phyloP scores from a whole-genome alignment of 768 basidiomycete genomes.

The Amanita pallidorosea region DNA sequence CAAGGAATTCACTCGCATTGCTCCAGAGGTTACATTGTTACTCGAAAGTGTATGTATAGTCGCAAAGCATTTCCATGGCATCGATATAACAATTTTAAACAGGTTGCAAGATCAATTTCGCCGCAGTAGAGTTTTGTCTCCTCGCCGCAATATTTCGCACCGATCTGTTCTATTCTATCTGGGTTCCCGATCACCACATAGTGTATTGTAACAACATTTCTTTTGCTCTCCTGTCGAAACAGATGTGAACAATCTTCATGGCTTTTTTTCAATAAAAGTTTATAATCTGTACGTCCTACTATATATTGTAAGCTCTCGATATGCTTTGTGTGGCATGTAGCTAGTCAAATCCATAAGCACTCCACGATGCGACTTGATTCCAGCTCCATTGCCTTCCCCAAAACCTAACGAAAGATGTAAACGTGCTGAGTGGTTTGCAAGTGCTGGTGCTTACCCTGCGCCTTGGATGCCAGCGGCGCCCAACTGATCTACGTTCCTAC shows the following conservation, averaged over 20 bases:
- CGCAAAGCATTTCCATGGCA: conserved; percentile 4
- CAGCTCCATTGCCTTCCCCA: conserved; percentile 22
- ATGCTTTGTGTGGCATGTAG: conserved; percentile 3
- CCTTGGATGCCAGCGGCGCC: conserved; percentile 69
- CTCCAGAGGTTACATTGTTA: conserved; percentile 77
- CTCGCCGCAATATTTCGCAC: conserved; percentile 71
- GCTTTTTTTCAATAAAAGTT: conserved; percentile 3
- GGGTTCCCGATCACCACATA: conserved; percentile 55
- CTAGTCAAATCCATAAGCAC: conserved; percentile 1
- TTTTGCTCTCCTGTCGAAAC: conserved; percentile 45
- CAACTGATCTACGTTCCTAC: conserved; percentile 35
- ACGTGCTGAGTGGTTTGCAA: neutral
- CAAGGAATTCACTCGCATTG: conserved; percentile 76
- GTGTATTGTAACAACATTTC: conserved; percentile 79
- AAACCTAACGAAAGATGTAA: conserved; percentile 7
- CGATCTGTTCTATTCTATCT: conserved; percentile 59
- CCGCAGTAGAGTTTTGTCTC: conserved; percentile 61
- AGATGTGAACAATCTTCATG: conserved; percentile 6
- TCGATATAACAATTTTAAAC: conserved; percentile 7
- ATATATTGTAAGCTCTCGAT: conserved; percentile 5
- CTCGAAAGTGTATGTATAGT: conserved; percentile 63
- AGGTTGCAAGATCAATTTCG: conserved; percentile 76
- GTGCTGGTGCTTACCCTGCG: conserved; percentile 49
- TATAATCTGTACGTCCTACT: conserved; percentile 6
- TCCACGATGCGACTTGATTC: conserved; percentile 10